Base-by-base conservation (phyloP, 2,329 filamentous ascomycete genomes). In the Hypocreales sp. region DNA sequence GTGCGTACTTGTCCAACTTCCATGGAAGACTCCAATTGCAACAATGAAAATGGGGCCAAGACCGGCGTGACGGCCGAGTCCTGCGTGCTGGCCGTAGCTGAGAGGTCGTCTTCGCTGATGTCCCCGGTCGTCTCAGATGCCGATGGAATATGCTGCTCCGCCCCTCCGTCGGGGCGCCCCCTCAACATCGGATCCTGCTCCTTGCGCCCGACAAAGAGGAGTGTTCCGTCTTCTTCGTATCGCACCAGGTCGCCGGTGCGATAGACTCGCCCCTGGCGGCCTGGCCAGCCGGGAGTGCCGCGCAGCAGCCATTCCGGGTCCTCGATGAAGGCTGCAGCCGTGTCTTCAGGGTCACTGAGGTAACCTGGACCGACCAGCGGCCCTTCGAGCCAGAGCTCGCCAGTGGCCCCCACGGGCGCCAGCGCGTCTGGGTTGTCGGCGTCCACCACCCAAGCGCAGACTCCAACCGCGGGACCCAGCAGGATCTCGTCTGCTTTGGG, bases 221-320 rank as follows among this genome's bases (percentile, higher is more conserved):
- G 39, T 13, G 41, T 40, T 2, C 39, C 39, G 15, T 41, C 33
- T 2, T 41, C 40, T 17, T 52, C 40, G 13, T 60, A 60, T 21
- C 44, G 44, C 3, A 47, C 60, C 3, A 64, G 45, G 33, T 66
- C 61, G 5, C 61, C 61, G 1, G 60, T 63, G 31, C 54, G 55
- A 36, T 64, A 65, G 2, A 56, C 32, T 4, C 46, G 46, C 7
- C 29, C 29, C 9, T 6, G 10, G 1, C 35, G 35, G 8, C 33
- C 31, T 4, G 15, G 2, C 2, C 20, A 20, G 7, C 23, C 28
- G 2, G 26, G 16, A 7, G 17, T 20, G 7, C 31, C 34, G 7
- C 22, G 22, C 11, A 28, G 4, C 5, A 40, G 25, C 31, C 31
- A 32, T 5, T 22, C 18, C 2, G 31, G 27, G 11, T 29, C 25